These are phyloP conservation scores for Cladosporium cucumerinum DNA, from an alignment of 2,329 filamentous ascomycete genomes.

Conservation along the genomic window DNA sequence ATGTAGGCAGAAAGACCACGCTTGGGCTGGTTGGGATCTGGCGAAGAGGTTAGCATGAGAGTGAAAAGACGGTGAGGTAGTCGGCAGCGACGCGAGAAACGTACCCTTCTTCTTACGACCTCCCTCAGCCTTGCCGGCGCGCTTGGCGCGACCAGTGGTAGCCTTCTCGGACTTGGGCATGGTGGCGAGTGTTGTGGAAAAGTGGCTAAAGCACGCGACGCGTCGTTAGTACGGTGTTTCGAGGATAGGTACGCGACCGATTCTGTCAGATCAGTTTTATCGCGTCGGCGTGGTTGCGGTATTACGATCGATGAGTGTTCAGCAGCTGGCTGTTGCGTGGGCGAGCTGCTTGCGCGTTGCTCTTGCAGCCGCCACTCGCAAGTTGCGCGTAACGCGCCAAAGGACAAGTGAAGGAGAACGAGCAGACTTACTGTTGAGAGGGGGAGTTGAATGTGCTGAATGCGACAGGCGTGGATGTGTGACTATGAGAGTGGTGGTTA, in stretches of 20 bases:
- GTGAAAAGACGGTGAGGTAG: not conserved
- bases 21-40: conserved; percentile 98
- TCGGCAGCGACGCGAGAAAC: conserved; percentile 25
- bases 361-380: not conserved
- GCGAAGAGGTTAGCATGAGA: conserved; percentile 18
- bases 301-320: conserved; percentile 11
- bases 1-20: conserved; percentile 99
- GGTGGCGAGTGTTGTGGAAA: conserved; percentile 31
- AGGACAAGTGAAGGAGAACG: conserved; percentile 1
- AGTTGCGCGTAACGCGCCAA: conserved; percentile 8
- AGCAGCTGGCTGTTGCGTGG: not conserved
- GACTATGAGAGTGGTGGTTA: conserved; percentile 13
- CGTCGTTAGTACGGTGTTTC: conserved; percentile 8
- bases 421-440: conserved; percentile 7
- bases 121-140: conserved; percentile 37
- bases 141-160: conserved; percentile 57
- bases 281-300: conserved; percentile 9
- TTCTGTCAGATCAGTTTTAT: not conserved
- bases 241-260: conserved; percentile 1
- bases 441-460: conserved; percentile 8
- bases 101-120: conserved; percentile 70
- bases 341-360: conserved; percentile 5
- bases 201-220: conserved; percentile 10
- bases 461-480: conserved; percentile 11
- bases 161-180: conserved; percentile 67